Percentiles rank a stretch among this genome's conserved stretches.
phyloP scores from a whole-genome alignment of 441 rosid species.

The Dalechampia spathulata region DNA sequence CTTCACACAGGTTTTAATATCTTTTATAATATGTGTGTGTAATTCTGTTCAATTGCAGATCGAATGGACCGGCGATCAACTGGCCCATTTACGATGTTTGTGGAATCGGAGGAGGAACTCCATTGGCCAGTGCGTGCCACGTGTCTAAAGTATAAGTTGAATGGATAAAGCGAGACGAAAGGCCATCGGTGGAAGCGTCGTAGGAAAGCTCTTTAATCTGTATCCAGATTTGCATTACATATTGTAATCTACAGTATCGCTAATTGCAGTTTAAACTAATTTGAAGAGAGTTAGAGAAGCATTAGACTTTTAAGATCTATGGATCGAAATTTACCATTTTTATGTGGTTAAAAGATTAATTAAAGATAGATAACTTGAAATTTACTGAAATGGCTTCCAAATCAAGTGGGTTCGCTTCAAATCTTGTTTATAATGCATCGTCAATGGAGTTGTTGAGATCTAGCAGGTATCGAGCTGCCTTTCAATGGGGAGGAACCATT shows the following conservation, averaged over 20 bases:
- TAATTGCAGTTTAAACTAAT: too few relatives aligned
- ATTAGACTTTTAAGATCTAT: neutral
- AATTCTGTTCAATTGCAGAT: too few relatives aligned
- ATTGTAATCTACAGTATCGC: too few relatives aligned
- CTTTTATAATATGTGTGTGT: too few relatives aligned
- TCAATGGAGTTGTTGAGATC: conserved; percentile 17
- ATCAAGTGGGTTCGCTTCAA: neutral
- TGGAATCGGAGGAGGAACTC: too few relatives aligned
- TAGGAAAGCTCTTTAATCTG: neutral
- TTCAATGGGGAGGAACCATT: conserved; percentile 44
- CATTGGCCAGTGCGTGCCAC: too few relatives aligned
- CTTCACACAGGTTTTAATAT: too few relatives aligned
- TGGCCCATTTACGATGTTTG: too few relatives aligned
- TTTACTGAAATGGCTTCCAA: conserved; percentile 3
- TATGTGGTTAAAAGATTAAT: neutral
- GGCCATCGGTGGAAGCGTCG: neutral
- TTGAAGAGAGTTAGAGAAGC: neutral
- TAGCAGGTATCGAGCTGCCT: conserved; percentile 16
- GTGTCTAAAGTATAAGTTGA: too few relatives aligned
- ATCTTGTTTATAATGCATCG: conserved; percentile 2
- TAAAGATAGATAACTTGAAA: neutral
- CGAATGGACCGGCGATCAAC: too few relatives aligned
- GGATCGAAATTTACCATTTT: neutral
- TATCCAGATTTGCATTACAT: neutral
- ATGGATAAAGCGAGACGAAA: too few relatives aligned